A percentile compares a stretch with the other conserved stretches of the same genome.
Conservation (phyloP, 2,329 filamentous ascomycete genomes). For the Ceratocystis alfenasii region DNA sequence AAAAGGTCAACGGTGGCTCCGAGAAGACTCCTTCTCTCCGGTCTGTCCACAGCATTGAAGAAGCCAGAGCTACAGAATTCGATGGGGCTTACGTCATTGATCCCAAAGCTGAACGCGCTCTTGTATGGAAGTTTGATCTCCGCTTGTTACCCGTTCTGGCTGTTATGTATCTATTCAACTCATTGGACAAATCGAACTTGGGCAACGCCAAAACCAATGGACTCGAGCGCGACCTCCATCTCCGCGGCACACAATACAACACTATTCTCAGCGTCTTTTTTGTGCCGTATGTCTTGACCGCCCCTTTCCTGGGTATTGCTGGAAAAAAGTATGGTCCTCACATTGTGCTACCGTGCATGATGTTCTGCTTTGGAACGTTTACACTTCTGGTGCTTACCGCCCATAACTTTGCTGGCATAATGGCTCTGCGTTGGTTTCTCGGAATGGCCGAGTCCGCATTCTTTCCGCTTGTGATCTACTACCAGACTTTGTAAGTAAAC, state of each 20-base stretch:
- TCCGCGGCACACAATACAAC: slow-evolving; percentile 56
- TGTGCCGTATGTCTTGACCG: slow-evolving; percentile 60
- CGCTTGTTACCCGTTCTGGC: slow-evolving; percentile 43
- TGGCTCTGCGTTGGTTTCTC: slow-evolving; percentile 39
- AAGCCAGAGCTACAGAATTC: background rate
- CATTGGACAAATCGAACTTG: slow-evolving; percentile 35
- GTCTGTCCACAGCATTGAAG: slow-evolving; percentile 22
- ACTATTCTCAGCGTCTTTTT: slow-evolving; percentile 62
- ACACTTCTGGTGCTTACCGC: slow-evolving; percentile 48
- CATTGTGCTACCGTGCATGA: slow-evolving; percentile 55
- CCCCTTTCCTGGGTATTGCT: slow-evolving; percentile 46
- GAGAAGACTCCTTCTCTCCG: slow-evolving; percentile 23
- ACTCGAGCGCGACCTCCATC: slow-evolving; percentile 35
- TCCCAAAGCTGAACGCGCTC: slow-evolving; percentile 37
- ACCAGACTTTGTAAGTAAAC: slow-evolving; percentile 30
- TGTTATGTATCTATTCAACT: slow-evolving; percentile 43
- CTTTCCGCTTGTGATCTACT: slow-evolving; percentile 44
- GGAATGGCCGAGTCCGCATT: slow-evolving; percentile 46
- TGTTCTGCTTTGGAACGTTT: slow-evolving; percentile 58
- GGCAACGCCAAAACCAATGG: slow-evolving; percentile 46
- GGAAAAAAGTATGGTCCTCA: slow-evolving; percentile 60
- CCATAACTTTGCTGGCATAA: slow-evolving; percentile 38
- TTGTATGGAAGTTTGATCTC: slow-evolving; percentile 45
- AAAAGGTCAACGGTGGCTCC: background rate
- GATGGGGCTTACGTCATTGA: slow-evolving; percentile 26